These are phyloP conservation scores for Isoetes taiwanensis DNA, from an alignment of 75 land plant species.

Conservation along the genomic window DNA sequence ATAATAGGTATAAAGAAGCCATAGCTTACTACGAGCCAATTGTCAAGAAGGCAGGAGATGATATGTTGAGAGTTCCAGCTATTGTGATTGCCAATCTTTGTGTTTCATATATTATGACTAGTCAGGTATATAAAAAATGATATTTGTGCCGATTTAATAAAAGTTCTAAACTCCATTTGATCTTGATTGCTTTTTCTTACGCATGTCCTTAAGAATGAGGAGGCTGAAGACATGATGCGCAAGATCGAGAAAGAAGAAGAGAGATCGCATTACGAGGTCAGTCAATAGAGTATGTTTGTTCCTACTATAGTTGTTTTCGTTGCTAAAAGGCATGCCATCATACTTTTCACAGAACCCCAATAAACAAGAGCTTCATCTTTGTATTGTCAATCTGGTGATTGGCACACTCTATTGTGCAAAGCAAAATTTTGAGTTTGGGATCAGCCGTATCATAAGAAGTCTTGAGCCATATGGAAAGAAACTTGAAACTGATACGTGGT, in stretches of 20 bases:
- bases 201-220: conserved; percentile 19
- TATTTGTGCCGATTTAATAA: too few relatives aligned
- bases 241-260: conserved; percentile 34
- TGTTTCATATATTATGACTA: conserved; percentile 34
- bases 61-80: conserved; percentile 21
- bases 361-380: conserved; percentile 22
- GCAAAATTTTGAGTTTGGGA: conserved; percentile 34
- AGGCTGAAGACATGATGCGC: conserved; percentile 32
- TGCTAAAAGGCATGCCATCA: background rate
- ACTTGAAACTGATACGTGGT: conserved; percentile 28
- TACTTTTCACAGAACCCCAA: conserved; percentile 14
- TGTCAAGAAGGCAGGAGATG: conserved; percentile 24
- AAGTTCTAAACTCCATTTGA: too few relatives aligned
- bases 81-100: conserved; percentile 31
- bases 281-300: background rate
- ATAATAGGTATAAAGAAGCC: conserved; percentile 28
- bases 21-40: conserved; percentile 30
- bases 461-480: conserved; percentile 26
- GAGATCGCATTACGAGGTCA: conserved; percentile 28
- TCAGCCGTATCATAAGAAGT: conserved; percentile 26
- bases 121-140: conserved; percentile 27
- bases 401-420: conserved; percentile 33
- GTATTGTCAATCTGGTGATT: conserved; percentile 29
- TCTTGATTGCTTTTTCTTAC: background rate
- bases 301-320: background rate